Conservation (phyloP, 495 filamentous ascomycete species). For the Neurospora sp. region DNA sequence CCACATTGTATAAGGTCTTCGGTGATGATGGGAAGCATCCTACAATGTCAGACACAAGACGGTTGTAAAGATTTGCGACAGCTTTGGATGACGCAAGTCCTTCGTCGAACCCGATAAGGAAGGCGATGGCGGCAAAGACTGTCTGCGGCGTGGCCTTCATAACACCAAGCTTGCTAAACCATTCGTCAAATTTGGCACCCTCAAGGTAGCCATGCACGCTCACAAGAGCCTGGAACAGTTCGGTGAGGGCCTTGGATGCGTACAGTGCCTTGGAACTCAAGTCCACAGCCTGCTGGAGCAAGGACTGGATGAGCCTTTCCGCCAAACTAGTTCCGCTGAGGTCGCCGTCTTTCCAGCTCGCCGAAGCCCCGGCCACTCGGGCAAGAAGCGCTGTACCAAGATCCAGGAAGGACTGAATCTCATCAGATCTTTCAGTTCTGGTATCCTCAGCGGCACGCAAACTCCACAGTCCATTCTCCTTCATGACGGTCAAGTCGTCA, state of each 20-base stretch:
- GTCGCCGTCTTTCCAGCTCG: slow-evolving; percentile 21
- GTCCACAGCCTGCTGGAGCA: slow-evolving; percentile 24
- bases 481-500: slow-evolving; percentile 33
- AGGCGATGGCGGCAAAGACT: slow-evolving; percentile 37
- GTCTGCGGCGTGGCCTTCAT: slow-evolving; percentile 33
- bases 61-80: slow-evolving; percentile 40
- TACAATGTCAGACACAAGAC: slow-evolving; percentile 44
- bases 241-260: slow-evolving; percentile 34
- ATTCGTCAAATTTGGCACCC: slow-evolving; percentile 27
- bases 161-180: slow-evolving; percentile 27
- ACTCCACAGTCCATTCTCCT: slow-evolving; percentile 27
- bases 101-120: slow-evolving; percentile 44
- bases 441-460: slow-evolving; percentile 29
- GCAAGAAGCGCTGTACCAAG: slow-evolving; percentile 45
- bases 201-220: slow-evolving; percentile 27
- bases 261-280: slow-evolving; percentile 35
- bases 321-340: slow-evolving; percentile 18
- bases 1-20: slow-evolving; percentile 29
- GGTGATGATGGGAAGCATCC: slow-evolving; percentile 26
- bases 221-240: slow-evolving; percentile 28
- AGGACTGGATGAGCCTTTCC: slow-evolving; percentile 25
- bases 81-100: slow-evolving; percentile 32
- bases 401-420: slow-evolving; percentile 51
- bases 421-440: slow-evolving; percentile 29
- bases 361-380: slow-evolving; percentile 29